Conservation (phyloP, 208 protist species). For the Wallacemonas sp. region DNA sequence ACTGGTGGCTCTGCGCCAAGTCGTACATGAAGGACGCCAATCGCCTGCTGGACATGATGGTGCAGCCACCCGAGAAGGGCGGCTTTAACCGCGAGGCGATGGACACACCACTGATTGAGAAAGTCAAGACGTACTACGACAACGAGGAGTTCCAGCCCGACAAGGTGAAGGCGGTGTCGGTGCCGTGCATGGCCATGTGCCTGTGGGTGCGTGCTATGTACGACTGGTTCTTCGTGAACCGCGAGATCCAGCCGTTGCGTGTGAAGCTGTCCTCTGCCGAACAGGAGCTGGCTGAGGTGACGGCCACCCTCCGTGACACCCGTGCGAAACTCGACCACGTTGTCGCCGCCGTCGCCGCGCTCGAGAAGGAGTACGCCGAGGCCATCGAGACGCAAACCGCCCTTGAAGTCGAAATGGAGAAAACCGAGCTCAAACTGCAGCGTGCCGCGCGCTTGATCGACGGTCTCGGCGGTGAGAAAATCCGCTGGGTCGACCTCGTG, state of each 20-base stretch:
- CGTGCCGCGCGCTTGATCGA: conserved; percentile 95
- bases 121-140: conserved; percentile 93
- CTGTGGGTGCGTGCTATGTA: conserved; percentile 98
- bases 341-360: conserved; percentile 88
- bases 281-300: conserved; percentile 88
- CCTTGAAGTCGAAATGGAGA: conserved; percentile 93
- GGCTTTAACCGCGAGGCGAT: conserved; percentile 94
- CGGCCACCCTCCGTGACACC: conserved; percentile 88
- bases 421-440: conserved; percentile 93
- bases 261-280: conserved; percentile 83
- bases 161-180: conserved; percentile 92
- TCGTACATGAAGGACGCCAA: conserved; percentile 93
- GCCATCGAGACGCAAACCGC: conserved; percentile 92
- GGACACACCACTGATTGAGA: conserved; percentile 92
- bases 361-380: conserved; percentile 94
- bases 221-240: conserved; percentile 96
- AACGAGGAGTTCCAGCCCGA: conserved; percentile 91
- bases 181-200: conserved; percentile 98
- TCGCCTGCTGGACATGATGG: conserved; percentile 89
- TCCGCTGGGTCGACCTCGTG: conserved; percentile 90
- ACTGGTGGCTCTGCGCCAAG: conserved; percentile 96
- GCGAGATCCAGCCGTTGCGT: conserved; percentile 93
- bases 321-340: conserved; percentile 90
- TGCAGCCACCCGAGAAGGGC: conserved; percentile 81
- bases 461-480: conserved; percentile 96